Conservation (phyloP, 2,329 filamentous ascomycete genomes). For the Mariannaea elegans region DNA sequence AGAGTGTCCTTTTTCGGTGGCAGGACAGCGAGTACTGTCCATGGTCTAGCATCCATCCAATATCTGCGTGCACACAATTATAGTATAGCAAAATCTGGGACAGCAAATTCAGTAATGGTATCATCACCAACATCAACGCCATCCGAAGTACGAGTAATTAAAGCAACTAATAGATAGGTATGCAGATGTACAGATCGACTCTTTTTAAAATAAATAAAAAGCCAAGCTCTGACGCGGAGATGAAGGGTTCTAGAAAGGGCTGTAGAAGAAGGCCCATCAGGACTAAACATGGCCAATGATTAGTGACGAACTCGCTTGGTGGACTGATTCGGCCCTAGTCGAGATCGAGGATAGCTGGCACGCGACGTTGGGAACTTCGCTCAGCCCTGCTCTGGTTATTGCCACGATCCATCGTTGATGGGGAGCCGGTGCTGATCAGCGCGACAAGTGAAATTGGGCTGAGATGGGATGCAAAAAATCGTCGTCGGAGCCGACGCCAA, state of each 20-base stretch:
- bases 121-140: no score
- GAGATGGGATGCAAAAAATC: neutral
- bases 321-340: slow-evolving; percentile 20
- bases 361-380: slow-evolving; percentile 14
- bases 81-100: no score
- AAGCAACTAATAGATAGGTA: no score
- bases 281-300: slow-evolving; percentile 25
- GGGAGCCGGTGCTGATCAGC: slow-evolving; percentile 21
- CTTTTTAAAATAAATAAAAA: no score
- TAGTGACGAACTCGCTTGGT: slow-evolving; percentile 2
- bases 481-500: slow-evolving; percentile 37
- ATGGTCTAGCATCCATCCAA: no score
- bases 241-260: slow-evolving; percentile 40
- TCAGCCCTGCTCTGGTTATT: slow-evolving; percentile 36
- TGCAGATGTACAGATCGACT: no score
- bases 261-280: slow-evolving; percentile 30
- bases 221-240: slow-evolving; percentile 26
- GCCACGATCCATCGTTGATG: slow-evolving; percentile 2
- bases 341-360: slow-evolving; percentile 24
- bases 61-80: no score
- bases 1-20: no score
- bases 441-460: slow-evolving; percentile 17
- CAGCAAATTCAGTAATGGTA: no score
- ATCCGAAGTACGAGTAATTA: neutral
- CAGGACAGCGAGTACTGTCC: no score